Percentiles rank a stretch among this genome's conserved stretches.
phyloP scores from a whole-genome alignment of 2,329 filamentous ascomycete genomes.

The Elsinoe perseae region DNA sequence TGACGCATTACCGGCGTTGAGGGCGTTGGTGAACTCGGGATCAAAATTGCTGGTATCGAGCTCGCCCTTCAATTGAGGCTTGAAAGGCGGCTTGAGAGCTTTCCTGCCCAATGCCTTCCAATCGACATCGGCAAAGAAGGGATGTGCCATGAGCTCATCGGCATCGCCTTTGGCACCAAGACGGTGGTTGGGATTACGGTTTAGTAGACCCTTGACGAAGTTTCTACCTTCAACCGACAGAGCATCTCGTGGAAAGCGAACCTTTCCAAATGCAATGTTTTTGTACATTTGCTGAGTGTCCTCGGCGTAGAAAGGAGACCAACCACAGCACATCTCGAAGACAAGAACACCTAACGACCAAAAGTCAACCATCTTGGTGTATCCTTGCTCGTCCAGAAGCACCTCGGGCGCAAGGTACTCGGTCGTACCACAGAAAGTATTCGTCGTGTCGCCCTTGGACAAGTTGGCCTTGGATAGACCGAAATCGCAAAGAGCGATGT shows the following conservation, averaged over 20 bases:
- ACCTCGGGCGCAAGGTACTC: constrained; percentile 97
- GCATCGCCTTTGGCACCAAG: constrained; percentile 87
- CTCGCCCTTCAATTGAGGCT: constrained; percentile 91
- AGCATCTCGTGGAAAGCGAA: constrained; percentile 90
- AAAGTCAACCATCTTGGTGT: constrained; percentile 99
- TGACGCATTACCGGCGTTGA: constrained; percentile 72
- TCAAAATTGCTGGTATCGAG: constrained; percentile 98
- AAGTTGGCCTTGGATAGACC: constrained; percentile 95
- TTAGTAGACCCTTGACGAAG: constrained; percentile 95
- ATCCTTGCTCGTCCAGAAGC: constrained; percentile 88
- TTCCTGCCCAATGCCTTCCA: constrained; percentile 86
- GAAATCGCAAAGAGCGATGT: constrained; percentile 96
- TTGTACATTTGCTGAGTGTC: constrained; percentile 99
- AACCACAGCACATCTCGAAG: constrained; percentile 99
- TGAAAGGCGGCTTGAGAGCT: constrained; percentile 91
- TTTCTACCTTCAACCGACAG: constrained; percentile 90
- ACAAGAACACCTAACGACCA: constrained; percentile 97
- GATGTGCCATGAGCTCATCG: constrained; percentile 84
- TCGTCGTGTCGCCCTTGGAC: constrained; percentile 94
- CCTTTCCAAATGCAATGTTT: constrained; percentile 98
- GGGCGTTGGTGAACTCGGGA: constrained; percentile 91
- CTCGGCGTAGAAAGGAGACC: constrained; percentile 98
- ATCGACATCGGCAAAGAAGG: constrained; percentile 91
- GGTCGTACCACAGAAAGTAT: constrained; percentile 97
- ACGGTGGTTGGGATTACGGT: constrained; percentile 92